Conservation (phyloP, 257 asterid species). For the Nicotiana knightiana region DNA sequence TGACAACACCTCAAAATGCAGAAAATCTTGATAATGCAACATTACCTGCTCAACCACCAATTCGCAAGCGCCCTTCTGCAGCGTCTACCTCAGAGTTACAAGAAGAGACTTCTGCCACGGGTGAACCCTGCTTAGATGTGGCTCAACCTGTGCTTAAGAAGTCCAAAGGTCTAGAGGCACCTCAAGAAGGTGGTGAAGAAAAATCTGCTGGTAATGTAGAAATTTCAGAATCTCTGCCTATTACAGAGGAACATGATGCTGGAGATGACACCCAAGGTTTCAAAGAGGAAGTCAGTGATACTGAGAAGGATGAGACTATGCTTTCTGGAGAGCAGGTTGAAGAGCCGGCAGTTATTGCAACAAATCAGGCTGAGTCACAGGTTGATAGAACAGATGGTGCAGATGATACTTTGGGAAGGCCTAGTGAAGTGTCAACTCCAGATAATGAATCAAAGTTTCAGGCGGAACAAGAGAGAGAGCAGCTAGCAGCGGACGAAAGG, state of each 20-base stretch:
- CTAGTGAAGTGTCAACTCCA: slow-evolving; percentile 26
- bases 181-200: slow-evolving; percentile 42
- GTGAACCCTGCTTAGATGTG: slow-evolving; percentile 48
- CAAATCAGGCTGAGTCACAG: slow-evolving; percentile 34
- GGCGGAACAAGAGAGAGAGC: slow-evolving; percentile 64
- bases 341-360: slow-evolving; percentile 33
- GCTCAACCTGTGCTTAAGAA: slow-evolving; percentile 50
- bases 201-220: slow-evolving; percentile 30
- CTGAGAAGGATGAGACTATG: slow-evolving; percentile 43
- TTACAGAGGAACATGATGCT: slow-evolving; percentile 46
- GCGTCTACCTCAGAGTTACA: slow-evolving; percentile 36
- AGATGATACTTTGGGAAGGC: slow-evolving; percentile 40
- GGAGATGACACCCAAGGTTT: slow-evolving; percentile 29
- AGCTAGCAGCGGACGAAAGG: slow-evolving; percentile 47
- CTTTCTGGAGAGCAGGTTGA: slow-evolving; percentile 48
- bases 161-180: slow-evolving; percentile 46
- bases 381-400: slow-evolving; percentile 37
- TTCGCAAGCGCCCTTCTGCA: slow-evolving; percentile 60
- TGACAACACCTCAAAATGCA: slow-evolving; percentile 25
- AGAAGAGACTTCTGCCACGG: slow-evolving; percentile 44
- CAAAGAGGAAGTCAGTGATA: slow-evolving; percentile 38
- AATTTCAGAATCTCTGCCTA: slow-evolving; percentile 29
- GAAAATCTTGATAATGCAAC: slow-evolving; percentile 43
- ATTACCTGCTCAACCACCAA: slow-evolving; percentile 22
- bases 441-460: slow-evolving; percentile 48